phyloP scores from a whole-genome alignment of 805 yeast species.

The Metschnikowia drakensbergensis region DNA sequence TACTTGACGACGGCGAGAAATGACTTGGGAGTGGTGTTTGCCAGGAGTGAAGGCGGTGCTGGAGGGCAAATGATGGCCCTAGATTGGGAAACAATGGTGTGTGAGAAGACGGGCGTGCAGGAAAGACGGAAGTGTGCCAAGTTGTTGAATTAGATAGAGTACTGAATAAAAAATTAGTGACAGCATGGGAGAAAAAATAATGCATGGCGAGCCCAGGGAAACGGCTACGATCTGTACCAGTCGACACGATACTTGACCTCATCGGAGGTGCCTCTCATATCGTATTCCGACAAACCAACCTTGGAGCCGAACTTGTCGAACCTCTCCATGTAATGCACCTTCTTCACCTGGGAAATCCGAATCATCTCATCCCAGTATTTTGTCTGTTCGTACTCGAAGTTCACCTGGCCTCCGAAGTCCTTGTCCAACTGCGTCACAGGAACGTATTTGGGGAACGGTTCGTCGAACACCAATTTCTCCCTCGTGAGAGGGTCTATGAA shows the following conservation, averaged over 20 bases:
- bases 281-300: conserved; percentile 80
- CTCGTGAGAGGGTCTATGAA: conserved; percentile 94
- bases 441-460: conserved; percentile 80
- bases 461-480: conserved; percentile 87
- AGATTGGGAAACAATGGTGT: conserved; percentile 95
- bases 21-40: conserved; percentile 91
- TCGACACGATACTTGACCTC: conserved; percentile 26
- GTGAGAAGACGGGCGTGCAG: conserved; percentile 65
- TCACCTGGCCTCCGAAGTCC: conserved; percentile 80
- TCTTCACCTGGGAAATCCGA: conserved; percentile 56
- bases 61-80: conserved; percentile 82
- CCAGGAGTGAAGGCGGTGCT: conserved; percentile 61
- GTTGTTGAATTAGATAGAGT: conserved; percentile 44
- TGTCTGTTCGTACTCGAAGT: conserved; percentile 78
- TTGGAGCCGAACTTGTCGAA: conserved; percentile 67
- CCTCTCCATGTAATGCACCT: conserved; percentile 60
- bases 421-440: conserved; percentile 78
- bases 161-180: neutral
- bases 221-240: conserved; percentile 10
- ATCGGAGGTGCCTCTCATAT: conserved; percentile 51
- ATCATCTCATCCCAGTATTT: conserved; percentile 73
- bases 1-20: conserved; percentile 86
- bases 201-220: neutral
- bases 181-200: neutral
- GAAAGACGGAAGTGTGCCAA: conserved; percentile 91